These are phyloP conservation scores for Sporothrix brasiliensis DNA, from an alignment of 2,329 filamentous ascomycete genomes.

Conservation along the genomic window DNA sequence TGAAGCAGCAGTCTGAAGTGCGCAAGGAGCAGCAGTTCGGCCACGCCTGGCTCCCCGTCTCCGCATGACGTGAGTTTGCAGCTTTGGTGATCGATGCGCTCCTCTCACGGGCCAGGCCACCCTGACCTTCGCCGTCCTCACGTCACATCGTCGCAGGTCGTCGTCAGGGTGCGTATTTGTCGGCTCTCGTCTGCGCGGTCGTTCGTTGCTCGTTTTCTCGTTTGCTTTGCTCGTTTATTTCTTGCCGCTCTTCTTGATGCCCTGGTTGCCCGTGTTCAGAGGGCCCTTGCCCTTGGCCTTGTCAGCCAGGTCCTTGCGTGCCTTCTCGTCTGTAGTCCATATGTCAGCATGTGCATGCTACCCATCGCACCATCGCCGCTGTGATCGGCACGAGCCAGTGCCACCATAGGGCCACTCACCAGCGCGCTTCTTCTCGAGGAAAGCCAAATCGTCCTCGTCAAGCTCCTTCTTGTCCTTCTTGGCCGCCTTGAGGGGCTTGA, in stretches of 20 bases:
- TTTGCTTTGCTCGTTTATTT: slow-evolving; percentile 53
- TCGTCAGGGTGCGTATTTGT: background rate
- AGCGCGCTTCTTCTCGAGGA: slow-evolving; percentile 79
- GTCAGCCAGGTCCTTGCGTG: slow-evolving; percentile 78
- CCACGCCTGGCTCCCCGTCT: background rate
- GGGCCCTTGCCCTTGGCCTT: slow-evolving; percentile 88
- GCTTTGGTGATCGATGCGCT: background rate
- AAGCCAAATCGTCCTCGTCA: slow-evolving; percentile 85
- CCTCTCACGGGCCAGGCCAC: background rate
- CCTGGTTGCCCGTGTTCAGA: slow-evolving; percentile 78
- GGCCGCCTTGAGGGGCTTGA: slow-evolving; percentile 80
- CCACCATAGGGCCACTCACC: slow-evolving; percentile 59
- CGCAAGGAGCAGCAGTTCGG: background rate
- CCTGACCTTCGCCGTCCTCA: background rate
- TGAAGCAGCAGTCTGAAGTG: background rate
- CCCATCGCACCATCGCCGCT: background rate
- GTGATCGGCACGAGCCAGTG: background rate
- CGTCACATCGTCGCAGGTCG: background rate
- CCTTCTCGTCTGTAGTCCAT: slow-evolving; percentile 69
- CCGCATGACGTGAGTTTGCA: background rate
- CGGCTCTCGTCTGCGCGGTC: background rate
- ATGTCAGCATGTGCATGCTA: background rate
- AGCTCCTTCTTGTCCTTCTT: slow-evolving; percentile 84
- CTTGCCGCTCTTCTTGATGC: slow-evolving; percentile 98
- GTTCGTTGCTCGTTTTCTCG: background rate